phyloP scores from a whole-genome alignment of 805 yeast species.

The Ogataea salicorniae region DNA sequence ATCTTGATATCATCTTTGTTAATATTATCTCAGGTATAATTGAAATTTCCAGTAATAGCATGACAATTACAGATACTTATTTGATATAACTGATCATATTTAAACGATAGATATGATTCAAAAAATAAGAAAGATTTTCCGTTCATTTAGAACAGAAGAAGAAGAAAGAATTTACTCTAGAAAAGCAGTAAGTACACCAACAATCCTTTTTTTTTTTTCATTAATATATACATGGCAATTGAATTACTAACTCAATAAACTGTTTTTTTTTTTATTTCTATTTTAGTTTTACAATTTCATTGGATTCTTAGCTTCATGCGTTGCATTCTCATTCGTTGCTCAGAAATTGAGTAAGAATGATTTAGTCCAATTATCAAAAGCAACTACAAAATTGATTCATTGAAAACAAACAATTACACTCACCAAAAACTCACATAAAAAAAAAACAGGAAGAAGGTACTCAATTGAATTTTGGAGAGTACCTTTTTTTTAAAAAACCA shows the following conservation, averaged over 20 bases:
- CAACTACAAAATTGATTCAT: neutral
- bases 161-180: slow-evolving; percentile 76
- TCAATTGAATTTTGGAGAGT: no score
- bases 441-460: no score
- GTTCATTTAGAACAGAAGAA: slow-evolving; percentile 80
- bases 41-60: no score
- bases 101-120: slow-evolving; percentile 72
- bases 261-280: neutral
- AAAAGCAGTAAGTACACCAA: slow-evolving; percentile 52
- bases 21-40: no score
- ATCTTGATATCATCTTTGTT: no score
- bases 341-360: slow-evolving; percentile 37
- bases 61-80: no score
- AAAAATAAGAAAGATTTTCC: slow-evolving; percentile 71
- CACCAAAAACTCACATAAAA: no score
- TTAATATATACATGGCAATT: no score
- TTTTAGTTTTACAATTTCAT: slow-evolving; percentile 59
- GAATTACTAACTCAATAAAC: slow-evolving; percentile 1
- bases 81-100: no score
- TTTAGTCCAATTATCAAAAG: slow-evolving; percentile 4
- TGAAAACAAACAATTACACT: no score
- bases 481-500: no score
- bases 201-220: no score
- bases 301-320: slow-evolving; percentile 79
- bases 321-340: slow-evolving; percentile 73